phyloP scores from a whole-genome alignment of 73 alveolate species.

The Urostyla sp. region DNA sequence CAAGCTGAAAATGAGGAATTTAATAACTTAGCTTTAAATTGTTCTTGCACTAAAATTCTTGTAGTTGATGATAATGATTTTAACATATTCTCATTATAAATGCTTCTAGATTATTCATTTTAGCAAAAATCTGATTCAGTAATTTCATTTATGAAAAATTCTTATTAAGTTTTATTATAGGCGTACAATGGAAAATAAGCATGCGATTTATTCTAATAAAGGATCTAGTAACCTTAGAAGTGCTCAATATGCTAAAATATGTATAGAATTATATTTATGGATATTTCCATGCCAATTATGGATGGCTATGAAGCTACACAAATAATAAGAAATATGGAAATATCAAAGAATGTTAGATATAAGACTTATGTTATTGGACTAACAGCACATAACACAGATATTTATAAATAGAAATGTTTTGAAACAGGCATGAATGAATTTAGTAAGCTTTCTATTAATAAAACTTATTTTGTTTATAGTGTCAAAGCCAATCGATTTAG shows the following conservation, averaged over 20 bases:
- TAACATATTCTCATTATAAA: slow-evolving; percentile 14
- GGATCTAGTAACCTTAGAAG: not conserved
- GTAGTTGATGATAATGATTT: slow-evolving; percentile 21
- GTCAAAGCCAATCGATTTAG: slow-evolving; percentile 38
- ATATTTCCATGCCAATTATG: slow-evolving; percentile 30
- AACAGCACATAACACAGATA: not conserved
- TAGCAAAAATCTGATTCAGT: not conserved
- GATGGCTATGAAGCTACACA: slow-evolving; percentile 31
- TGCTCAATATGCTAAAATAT: slow-evolving; percentile 5
- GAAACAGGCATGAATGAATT: slow-evolving; percentile 15
- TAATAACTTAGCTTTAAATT: not conserved
- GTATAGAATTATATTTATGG: slow-evolving; percentile 19
- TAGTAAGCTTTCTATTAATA: not conserved
- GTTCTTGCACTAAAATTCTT: not conserved
- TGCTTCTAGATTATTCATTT: slow-evolving; percentile 1
- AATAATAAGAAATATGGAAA: not conserved
- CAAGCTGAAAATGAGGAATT: not conserved
- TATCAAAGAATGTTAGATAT: not conserved
- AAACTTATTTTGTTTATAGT: slow-evolving; percentile 16
- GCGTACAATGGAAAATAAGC: slow-evolving; percentile 22
- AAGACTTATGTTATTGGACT: not conserved
- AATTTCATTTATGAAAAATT: not conserved
- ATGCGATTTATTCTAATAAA: not conserved
- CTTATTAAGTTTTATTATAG: too few species aligned
- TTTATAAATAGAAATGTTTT: not conserved